Percentiles rank a stretch among this genome's conserved stretches.
These are phyloP conservation scores for Cystofilobasidium macerans DNA, from an alignment of 768 basidiomycete species.

Conservation along the genomic window DNA sequence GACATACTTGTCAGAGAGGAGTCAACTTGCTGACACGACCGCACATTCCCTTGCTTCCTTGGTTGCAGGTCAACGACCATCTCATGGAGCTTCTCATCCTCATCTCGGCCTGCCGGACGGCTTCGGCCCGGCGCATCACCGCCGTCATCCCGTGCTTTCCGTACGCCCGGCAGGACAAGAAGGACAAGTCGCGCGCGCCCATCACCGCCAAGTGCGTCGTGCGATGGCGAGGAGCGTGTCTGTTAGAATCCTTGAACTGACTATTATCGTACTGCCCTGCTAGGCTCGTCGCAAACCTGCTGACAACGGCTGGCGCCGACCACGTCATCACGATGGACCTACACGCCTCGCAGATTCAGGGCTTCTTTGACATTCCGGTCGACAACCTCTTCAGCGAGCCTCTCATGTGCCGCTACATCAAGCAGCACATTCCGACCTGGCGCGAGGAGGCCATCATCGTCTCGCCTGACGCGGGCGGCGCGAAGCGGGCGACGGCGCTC, in stretches of 20 bases:
- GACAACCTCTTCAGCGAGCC: conserved; percentile 99
- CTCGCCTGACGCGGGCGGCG: conserved; percentile 94
- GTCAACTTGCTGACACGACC: not conserved
- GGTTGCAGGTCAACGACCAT: conserved; percentile 24
- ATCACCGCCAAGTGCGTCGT: conserved; percentile 75
- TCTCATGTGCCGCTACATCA: conserved; percentile 86
- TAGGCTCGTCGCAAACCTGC: conserved; percentile 86
- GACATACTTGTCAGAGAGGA: not conserved
- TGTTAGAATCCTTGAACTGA: too few species aligned
- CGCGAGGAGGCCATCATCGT: conserved; percentile 75
- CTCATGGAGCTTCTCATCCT: conserved; percentile 98
- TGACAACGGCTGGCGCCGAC: conserved; percentile 72
- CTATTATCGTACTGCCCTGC: not conserved
- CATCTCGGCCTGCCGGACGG: conserved; percentile 89
- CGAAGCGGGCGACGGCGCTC: conserved; percentile 93
- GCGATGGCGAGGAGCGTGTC: too few species aligned
- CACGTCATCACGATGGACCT: conserved; percentile 99
- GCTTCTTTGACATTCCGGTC: conserved; percentile 98
- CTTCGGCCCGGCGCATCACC: conserved; percentile 94
- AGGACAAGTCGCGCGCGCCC: conserved; percentile 95
- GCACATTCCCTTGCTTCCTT: not conserved
- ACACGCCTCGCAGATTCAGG: conserved; percentile 97
- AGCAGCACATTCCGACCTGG: conserved; percentile 69
- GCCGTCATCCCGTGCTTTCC: conserved; percentile 97
- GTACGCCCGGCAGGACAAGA: conserved; percentile 96